Evolutionary conservation across 179 eudicot genomes (phyloP), one percentile per base, ranked within the genome.

Genomic region (Sideroxylon spinosum): DNA sequence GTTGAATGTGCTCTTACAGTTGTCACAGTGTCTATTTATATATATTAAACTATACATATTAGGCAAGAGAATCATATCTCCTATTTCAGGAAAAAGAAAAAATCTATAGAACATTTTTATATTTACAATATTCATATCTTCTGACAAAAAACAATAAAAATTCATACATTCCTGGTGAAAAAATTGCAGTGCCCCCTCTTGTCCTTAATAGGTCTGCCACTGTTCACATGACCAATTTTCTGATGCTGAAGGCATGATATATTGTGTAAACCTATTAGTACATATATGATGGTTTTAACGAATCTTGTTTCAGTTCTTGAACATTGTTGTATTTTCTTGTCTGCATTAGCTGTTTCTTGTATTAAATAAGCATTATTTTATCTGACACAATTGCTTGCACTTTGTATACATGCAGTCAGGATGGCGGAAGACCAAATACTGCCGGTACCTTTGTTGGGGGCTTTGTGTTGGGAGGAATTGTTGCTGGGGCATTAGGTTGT

Each of bases 401-500:
- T 52, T 13, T 52, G 56, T 52, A 0, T 10, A 52, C 56, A 52
- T 52, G 56, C 56, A 9, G 56, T 14, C 12, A 14, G 56, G 56
- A 52, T 87, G 89, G 77, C 64, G 90, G 87, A 77, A 88, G 90
- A 81, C 53, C 87, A 79, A 85, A 87, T 80, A 76, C 87, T 78
- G 84, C 91, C 63, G 70, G 91, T 78, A 37, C 77, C 68, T 94
- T 94, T 71, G 81, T 92, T 75, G 85, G 97, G 52, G 98, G 97
- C 82, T 94, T 94, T 85, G 74, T 92, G n/a, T 78, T 94, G 81
- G 98, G 98, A 86, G 98, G 98, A 84, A 65, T 92, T 65, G 81
- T 92, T 60, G 92, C 87, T 81, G 98, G 97, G 29, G 80, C 97
- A 73, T 86, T 94, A 73, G 91, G 90, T 50, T 84, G 83, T 76